These are phyloP conservation scores for Halophytophthora batemanensis DNA, from an alignment of 352 stramenopile genomes.

Conservation along the genomic window DNA sequence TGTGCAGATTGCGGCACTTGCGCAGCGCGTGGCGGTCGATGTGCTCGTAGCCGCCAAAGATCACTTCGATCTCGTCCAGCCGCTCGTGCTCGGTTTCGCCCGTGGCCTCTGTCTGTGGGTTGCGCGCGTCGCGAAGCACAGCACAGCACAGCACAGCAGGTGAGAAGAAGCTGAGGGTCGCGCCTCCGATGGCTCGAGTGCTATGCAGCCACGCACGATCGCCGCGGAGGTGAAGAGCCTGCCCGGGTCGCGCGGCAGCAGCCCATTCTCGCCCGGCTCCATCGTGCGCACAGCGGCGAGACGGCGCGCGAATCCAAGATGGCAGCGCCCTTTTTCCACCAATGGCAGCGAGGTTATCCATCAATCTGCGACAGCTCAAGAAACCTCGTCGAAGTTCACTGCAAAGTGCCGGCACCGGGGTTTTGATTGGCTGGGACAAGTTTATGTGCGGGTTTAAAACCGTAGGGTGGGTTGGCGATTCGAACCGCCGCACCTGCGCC, in stretches of 20 bases:
- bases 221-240: conserved; percentile 31
- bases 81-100: conserved; percentile 61
- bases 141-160: not conserved
- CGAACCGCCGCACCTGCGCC: no score
- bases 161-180: not conserved
- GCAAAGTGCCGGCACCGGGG: no score
- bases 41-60: conserved; percentile 64
- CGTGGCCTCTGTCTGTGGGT: conserved; percentile 42
- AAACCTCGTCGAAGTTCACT: no score
- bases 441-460: no score
- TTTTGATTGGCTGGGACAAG: no score
- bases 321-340: no score
- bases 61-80: conserved; percentile 78
- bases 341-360: no score
- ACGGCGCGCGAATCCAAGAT: not conserved
- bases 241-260: conserved; percentile 2
- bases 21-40: conserved; percentile 41
- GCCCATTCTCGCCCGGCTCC: not conserved
- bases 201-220: conserved; percentile 33
- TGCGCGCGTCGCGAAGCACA: no score
- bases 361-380: no score
- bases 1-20: conserved; percentile 47
- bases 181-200: not conserved
- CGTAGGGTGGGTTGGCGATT: no score
- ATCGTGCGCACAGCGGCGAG: not conserved